phyloP scores from a whole-genome alignment of 2,329 filamentous ascomycete genomes.

The Botrytis medusae region DNA sequence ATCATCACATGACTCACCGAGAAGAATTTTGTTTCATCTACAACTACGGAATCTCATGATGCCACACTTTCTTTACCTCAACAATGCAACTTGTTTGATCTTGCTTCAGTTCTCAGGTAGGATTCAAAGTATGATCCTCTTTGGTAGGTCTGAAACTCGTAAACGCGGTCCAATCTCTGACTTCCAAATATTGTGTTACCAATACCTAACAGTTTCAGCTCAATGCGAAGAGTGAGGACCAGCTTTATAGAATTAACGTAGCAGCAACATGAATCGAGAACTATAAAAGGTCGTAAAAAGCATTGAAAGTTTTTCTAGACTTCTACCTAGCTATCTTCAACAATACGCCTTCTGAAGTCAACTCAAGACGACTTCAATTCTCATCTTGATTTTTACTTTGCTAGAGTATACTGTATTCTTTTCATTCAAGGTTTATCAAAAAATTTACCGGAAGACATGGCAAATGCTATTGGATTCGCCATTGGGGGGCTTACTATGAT shows the following conservation, averaged over 20 bases:
- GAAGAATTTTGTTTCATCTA: not conserved
- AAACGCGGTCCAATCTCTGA: not conserved
- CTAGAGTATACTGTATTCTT: not conserved
- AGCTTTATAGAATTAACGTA: not conserved
- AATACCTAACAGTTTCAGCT: not conserved
- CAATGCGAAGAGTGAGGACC: not conserved
- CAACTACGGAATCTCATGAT: not conserved
- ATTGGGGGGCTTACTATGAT: not conserved
- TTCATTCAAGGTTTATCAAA: not conserved
- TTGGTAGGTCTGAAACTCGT: not conserved
- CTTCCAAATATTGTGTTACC: not conserved
- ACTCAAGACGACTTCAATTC: not conserved
- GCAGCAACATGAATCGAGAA: not conserved
- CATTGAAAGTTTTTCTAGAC: not conserved
- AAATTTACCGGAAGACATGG: not conserved
- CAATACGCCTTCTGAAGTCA: not conserved
- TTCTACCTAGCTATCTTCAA: not conserved
- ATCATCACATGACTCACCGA: not conserved
- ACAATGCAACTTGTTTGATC: not conserved
- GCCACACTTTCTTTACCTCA: not conserved
- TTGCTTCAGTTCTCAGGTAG: not conserved
- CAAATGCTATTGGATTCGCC: not conserved
- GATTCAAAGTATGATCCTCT: not conserved
- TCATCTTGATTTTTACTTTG: not conserved
- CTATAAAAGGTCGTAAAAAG: no score